Base-by-base conservation (phyloP, 768 basidiomycete species). In the Tephrocybe rancida region DNA sequence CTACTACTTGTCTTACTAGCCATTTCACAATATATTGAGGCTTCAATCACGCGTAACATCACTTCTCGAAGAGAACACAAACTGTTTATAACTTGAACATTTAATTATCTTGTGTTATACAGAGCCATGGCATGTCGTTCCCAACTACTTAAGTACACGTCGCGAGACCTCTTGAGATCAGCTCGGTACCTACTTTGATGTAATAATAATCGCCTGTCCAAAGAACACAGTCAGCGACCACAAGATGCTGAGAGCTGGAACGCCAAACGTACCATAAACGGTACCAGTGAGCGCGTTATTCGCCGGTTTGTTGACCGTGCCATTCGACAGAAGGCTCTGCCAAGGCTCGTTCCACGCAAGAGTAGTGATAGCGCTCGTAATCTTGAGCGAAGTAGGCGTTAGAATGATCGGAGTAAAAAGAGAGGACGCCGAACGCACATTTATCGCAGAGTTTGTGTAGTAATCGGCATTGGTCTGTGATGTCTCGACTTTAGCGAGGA, bases 121-220 rank as follows among this genome's bases (percentile, higher is more conserved):
- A 32, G 13, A 32, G 7, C 30, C 30, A 32, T 32, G 30, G 6
- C 7, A 13, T 32, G 6, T 32, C 6, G 30, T 32, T 32, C 6
- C 30, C 13, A 7, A 32, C 30, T n/a, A 32, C 13, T 13, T 38
- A 47, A 14, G 38, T 41, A 24, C 52, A 54, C 24, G 42, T 16
- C 2, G 32, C 39, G 21, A 54, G n/a, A n/a, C 46, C 46, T 30
- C 24, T 48, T 10, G 52, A 42, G 13, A 54, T 6, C 9, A 54
- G 30, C 32, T 54, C 52, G 22, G 52, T 54, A 18, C 52, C 52
- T 3, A 54, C 52, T 48, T 70, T 74, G 58, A 86, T 75, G 59
- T 76, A 86, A 67, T 83, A 86, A 63, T 86, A 84, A 65, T 86
- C 86, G 18, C 84, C 84, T 85, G 61, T 3, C 13, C 3, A 13